Evolutionary conservation across 2,329 filamentous ascomycete genomes (phyloP).

Genomic region (Colletotrichum sp.): DNA sequence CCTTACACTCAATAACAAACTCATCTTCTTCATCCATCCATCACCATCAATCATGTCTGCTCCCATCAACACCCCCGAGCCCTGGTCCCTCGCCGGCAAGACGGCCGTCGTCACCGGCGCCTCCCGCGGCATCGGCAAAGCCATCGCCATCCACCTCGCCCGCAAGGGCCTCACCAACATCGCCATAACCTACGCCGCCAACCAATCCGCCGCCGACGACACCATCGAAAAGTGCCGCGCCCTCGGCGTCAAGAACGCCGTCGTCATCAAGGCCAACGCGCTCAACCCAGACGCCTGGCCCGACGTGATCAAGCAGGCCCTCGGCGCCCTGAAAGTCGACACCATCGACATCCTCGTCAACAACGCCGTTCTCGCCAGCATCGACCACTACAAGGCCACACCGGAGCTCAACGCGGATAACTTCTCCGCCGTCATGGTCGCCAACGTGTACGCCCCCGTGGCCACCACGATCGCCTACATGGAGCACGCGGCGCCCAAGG

Average conservation of each 20-base stretch:
- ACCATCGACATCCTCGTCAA: slow-evolving; percentile 5
- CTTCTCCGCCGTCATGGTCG: neutral
- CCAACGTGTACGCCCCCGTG: slow-evolving; percentile 19
- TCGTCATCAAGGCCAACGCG: neutral
- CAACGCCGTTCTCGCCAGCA: neutral
- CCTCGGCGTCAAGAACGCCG: neutral
- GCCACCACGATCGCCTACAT: slow-evolving; percentile 34
- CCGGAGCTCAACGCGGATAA: neutral
- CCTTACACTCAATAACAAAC: neutral
- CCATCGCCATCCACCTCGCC: neutral
- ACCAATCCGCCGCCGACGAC: neutral
- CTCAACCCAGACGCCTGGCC: neutral
- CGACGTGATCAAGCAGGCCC: neutral
- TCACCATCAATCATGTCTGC: neutral
- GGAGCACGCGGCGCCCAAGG: slow-evolving; percentile 32
- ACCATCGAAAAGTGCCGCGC: neutral
- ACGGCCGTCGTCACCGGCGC: neutral
- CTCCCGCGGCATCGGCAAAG: neutral
- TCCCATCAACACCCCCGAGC: neutral
- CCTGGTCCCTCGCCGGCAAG: neutral
- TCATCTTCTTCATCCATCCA: fast-evolving
- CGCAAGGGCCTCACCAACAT: neutral
- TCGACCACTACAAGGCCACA: neutral
- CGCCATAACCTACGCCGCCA: neutral
- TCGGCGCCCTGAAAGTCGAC: neutral